Evolutionary conservation across 495 filamentous ascomycete species (phyloP), one percentile per base, ranked within the genome.

Genomic region (Chaetomidium leptoderma): DNA sequence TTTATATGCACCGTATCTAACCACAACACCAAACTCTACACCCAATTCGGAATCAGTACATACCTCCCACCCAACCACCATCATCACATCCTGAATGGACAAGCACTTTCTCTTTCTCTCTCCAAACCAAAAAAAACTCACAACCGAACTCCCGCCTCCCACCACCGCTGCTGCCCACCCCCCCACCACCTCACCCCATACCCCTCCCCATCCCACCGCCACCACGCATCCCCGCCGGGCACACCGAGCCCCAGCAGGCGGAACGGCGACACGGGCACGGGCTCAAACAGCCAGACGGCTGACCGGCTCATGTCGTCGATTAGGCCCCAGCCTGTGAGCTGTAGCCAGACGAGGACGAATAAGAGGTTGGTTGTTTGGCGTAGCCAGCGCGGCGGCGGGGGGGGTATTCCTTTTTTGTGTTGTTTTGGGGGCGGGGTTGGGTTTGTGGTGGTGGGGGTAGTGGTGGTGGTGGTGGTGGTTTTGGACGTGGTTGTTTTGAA

Each of bases 281-380:
- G 86, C 69, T 90, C 86, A 58, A 77, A 82, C 17, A 88, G 55
- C 82, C 83, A 90, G 8, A 90, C 36, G 0, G 82, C 86, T 0
- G 78, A 78, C 13, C 74, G 69, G 0, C 78, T 71, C 63, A 89
- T 82, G 52, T 91, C 88, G 69, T 89, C 83, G 9, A 85, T 67
- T 1, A 83, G 61, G 30, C 68, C 58, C 62, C 66, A 63, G 4
- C 74, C 75, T 0, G 86, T 86, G n/a, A 70, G 50, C 5, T 78
- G 71, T 44, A 88, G 69, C 87, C 87, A 91, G 4, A 47, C 57
- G 7, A 78, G 40, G 3, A 79, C 78, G 52, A 83, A 82, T 0
- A 72, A 11, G 0, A 80, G 55, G 60, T 89, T 90, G 0, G 71
- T 78, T 0, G 67, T 49, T 9, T 80, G 70, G 40, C 80, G 60